Conservation (phyloP, 1,284 basidiomycete genomes). For the Coniophora puteana region DNA sequence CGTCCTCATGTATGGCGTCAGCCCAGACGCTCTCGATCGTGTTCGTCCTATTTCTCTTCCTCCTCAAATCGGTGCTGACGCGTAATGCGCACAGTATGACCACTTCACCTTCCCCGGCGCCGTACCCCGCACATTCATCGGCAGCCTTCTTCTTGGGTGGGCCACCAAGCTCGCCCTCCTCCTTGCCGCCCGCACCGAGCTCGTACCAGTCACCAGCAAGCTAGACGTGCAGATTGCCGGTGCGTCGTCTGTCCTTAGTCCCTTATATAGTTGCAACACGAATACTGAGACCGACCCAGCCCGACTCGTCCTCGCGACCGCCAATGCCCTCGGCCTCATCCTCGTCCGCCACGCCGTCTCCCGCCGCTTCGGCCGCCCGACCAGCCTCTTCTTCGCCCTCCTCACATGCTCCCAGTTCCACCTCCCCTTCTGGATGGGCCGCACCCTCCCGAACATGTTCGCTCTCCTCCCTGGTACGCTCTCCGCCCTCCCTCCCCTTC, state of each 20-base stretch:
- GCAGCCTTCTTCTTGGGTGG: conserved; percentile 62
- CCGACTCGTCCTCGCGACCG: conserved; percentile 68
- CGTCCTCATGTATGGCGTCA: conserved; percentile 73
- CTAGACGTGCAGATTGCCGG: conserved; percentile 60
- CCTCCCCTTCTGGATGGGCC: conserved; percentile 87
- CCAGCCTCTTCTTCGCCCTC: conserved; percentile 60
- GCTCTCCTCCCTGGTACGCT: conserved; percentile 75
- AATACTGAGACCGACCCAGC: conserved; percentile 40
- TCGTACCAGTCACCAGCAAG: conserved; percentile 49
- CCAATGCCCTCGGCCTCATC: conserved; percentile 65
- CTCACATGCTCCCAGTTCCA: conserved; percentile 87
- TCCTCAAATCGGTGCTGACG: conserved; percentile 1
- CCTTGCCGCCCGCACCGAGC: no score
- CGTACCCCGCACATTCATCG: conserved; percentile 86
- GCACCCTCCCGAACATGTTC: conserved; percentile 94
- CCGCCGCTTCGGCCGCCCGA: conserved; percentile 56
- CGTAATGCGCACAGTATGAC: conserved; percentile 63
- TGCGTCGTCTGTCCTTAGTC: conserved; percentile 31
- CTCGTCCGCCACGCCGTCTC: conserved; percentile 62
- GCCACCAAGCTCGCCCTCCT: conserved; percentile 41
- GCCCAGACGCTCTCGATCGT: conserved; percentile 37
- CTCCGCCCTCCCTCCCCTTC: not conserved
- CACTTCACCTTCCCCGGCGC: conserved; percentile 88
- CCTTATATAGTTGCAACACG: not conserved
- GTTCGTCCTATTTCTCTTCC: conserved; percentile 34